phyloP scores from a whole-genome alignment of 768 basidiomycete species.

The Clavaria fumosa region DNA sequence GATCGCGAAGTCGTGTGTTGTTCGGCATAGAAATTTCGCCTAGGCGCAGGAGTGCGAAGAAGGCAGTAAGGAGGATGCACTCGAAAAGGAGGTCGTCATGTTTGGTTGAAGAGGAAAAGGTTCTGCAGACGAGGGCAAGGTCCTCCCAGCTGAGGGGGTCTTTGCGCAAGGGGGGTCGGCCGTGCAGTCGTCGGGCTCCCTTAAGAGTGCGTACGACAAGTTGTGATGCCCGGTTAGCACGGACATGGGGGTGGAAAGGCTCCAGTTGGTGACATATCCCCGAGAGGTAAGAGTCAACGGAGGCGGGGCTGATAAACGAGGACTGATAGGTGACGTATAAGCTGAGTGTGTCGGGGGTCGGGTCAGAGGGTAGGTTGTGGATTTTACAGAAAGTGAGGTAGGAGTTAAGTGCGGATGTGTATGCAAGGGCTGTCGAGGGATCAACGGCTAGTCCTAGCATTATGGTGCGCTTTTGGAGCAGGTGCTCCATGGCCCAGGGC shows the following conservation, averaged over 20 bases:
- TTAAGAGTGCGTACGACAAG: slow-evolving; percentile 12
- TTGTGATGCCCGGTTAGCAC: slow-evolving; percentile 5
- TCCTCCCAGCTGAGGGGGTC: slow-evolving; percentile 11
- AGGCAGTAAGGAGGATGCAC: too few species aligned
- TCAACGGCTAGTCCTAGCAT: not conserved
- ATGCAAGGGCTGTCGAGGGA: not conserved
- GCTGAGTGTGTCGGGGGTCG: slow-evolving; percentile 18
- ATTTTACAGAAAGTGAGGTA: not conserved
- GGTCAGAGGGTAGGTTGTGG: slow-evolving; percentile 1
- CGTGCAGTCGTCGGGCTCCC: slow-evolving; percentile 13
- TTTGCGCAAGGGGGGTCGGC: slow-evolving; percentile 13
- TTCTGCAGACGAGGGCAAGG: not conserved
- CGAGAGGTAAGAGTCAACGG: slow-evolving; percentile 20
- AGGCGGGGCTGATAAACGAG: slow-evolving; percentile 18
- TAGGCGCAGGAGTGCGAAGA: not conserved
- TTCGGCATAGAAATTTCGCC: not conserved
- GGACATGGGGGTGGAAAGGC: slow-evolving; percentile 16
- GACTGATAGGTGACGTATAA: slow-evolving; percentile 20
- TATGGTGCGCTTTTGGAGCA: not conserved
- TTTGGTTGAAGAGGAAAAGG: not conserved
- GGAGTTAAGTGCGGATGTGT: not conserved
- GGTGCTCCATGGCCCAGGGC: not conserved
- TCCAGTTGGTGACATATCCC: slow-evolving; percentile 23
- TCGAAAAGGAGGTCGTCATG: slow-evolving; percentile 18
- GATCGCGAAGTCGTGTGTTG: not conserved